Evolutionary conservation across 495 filamentous ascomycete genomes (phyloP).

Genomic region (Sabuloglossum arenarium): DNA sequence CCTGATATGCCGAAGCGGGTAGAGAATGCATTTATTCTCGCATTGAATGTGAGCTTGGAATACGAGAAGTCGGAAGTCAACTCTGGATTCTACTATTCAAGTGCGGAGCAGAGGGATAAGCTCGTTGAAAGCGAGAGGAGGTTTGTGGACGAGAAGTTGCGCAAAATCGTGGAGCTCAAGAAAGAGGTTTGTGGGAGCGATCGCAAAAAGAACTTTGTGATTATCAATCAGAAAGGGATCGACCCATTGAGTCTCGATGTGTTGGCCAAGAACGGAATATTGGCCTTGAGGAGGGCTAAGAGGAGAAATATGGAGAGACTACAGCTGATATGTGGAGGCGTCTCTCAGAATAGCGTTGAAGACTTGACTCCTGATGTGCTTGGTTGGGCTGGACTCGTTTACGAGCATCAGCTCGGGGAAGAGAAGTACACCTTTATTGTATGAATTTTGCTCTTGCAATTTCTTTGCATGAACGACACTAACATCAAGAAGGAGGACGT

Average conservation of each 20-base stretch:
- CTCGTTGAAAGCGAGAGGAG: constrained; percentile 90
- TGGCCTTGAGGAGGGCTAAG: constrained; percentile 86
- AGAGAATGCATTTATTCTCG: constrained; percentile 87
- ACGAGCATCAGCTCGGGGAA: constrained; percentile 93
- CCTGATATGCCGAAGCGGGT: constrained; percentile 96
- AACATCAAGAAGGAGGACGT: constrained; percentile 53
- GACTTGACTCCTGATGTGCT: constrained; percentile 75
- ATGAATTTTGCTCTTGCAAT: constrained; percentile 6
- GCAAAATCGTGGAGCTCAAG: constrained; percentile 96
- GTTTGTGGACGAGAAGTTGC: constrained; percentile 90
- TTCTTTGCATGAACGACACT: constrained; percentile 1
- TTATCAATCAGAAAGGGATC: constrained; percentile 99
- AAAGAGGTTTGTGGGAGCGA: constrained; percentile 93
- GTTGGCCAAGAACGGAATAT: constrained; percentile 90
- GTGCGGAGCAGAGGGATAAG: constrained; percentile 88
- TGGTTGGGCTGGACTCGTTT: constrained; percentile 90
- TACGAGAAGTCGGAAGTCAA: constrained; percentile 99
- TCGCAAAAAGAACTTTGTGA: constrained; percentile 84
- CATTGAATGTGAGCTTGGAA: constrained; percentile 88
- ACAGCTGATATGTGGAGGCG: constrained; percentile 81
- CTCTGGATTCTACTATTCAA: constrained; percentile 97
- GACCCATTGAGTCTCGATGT: constrained; percentile 91
- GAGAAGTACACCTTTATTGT: constrained; percentile 94
- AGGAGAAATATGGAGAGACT: constrained; percentile 96
- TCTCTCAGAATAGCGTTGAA: constrained; percentile 87